A percentile compares a stretch with the other conserved stretches of the same genome.
These are phyloP conservation scores for Limnanthes douglasii DNA, from an alignment of 345 rosid species.

Conservation along the genomic window DNA sequence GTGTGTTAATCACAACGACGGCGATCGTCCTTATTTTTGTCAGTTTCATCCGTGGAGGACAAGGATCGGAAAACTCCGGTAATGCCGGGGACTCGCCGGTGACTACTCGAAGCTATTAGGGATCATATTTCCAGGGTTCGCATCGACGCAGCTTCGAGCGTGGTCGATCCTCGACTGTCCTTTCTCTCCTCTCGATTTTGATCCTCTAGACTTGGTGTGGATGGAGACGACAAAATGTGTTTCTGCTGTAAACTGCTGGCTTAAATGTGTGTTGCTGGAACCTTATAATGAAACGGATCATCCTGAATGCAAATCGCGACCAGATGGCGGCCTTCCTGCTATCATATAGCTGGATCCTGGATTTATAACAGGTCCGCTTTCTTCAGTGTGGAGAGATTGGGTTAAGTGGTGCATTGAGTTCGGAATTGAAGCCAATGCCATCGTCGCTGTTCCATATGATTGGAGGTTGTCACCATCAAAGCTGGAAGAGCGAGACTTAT, in stretches of 20 bases:
- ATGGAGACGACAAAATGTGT: constrained; percentile 89
- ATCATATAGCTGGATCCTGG: constrained; percentile 98
- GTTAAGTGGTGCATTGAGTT: constrained; percentile 96
- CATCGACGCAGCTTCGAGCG: constrained; percentile 93
- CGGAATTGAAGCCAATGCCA: constrained; percentile 88
- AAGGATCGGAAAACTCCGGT: too few species aligned
- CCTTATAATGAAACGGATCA: constrained; percentile 98
- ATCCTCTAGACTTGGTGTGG: constrained; percentile 98
- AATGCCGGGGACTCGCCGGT: constrained; percentile 32
- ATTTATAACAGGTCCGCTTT: constrained; percentile 90
- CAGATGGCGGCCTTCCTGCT: constrained; percentile 92
- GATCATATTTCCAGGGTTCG: constrained; percentile 93
- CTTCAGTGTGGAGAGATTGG: constrained; percentile 99
- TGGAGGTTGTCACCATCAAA: constrained; percentile 93
- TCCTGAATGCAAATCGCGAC: constrained; percentile 92
- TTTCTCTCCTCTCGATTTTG: constrained; percentile 87
- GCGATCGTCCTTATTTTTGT: too few species aligned
- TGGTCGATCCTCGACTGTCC: constrained; percentile 99
- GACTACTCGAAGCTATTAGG: constrained; percentile 76
- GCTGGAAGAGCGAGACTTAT: constrained; percentile 95
- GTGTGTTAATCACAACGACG: too few species aligned
- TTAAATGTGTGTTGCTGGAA: constrained; percentile 78
- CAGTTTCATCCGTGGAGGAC: too few species aligned
- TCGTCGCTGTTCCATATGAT: constrained; percentile 91
- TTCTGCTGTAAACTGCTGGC: constrained; percentile 99